Conservation (phyloP, 164 flowering plant species). For the Vitis rupestris region DNA sequence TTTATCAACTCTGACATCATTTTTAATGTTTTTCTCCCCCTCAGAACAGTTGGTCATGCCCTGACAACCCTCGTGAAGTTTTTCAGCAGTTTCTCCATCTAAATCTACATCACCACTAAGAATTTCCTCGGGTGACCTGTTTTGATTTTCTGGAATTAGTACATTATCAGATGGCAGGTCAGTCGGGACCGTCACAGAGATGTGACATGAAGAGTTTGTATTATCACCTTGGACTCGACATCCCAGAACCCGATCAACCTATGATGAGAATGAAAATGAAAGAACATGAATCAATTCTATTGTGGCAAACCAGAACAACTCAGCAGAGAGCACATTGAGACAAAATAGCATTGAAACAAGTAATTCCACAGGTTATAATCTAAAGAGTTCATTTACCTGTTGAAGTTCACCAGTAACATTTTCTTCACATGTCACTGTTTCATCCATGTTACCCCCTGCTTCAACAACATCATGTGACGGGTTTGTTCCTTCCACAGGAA, state of each 20-base stretch:
- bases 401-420: conserved; percentile 32
- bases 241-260: conserved; percentile 94
- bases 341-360: background rate
- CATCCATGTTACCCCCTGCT: conserved; percentile 23
- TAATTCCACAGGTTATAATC: background rate
- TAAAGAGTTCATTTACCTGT: conserved; percentile 44
- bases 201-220: conserved; percentile 20
- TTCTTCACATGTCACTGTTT: conserved; percentile 23
- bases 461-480: conserved; percentile 25
- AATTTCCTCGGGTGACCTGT: conserved; percentile 22
- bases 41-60: conserved; percentile 12
- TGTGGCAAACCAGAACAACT: background rate
- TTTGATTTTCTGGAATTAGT: conserved; percentile 27
- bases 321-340: background rate
- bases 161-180: conserved; percentile 29
- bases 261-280: conserved; percentile 12
- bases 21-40: conserved; percentile 16
- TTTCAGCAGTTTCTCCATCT: conserved; percentile 31
- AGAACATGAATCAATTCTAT: conserved; percentile 1
- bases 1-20: conserved; percentile 31
- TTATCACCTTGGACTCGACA: conserved; percentile 60
- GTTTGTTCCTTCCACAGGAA: conserved; percentile 24
- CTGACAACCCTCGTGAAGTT: conserved; percentile 17
- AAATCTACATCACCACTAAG: conserved; percentile 23
- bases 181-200: conserved; percentile 21